Evolutionary conservation across 2,329 filamentous ascomycete species (phyloP).

Genomic region (Purpureocillium takamizusanense): DNA sequence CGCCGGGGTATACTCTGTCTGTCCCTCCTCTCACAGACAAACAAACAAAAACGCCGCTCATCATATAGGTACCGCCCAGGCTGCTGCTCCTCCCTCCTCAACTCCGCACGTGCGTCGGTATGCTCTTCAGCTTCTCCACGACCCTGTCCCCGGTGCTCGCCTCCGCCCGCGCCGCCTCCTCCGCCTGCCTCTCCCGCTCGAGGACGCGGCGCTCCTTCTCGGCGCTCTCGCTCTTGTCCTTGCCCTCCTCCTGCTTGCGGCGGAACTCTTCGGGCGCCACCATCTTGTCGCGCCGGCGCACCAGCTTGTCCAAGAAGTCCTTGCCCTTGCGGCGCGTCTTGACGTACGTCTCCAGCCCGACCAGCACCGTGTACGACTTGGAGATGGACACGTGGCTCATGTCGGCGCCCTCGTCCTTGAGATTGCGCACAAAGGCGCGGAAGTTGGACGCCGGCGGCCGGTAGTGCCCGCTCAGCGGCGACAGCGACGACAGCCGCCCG

Average conservation of each 20-base stretch:
- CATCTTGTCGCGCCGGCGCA: constrained; percentile 48
- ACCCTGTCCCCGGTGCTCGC: constrained; percentile 18
- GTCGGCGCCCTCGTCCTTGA: constrained; percentile 68
- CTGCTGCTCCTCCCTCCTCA: no score
- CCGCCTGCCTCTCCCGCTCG: constrained; percentile 24
- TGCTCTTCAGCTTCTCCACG: constrained; percentile 30
- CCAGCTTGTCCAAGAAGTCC: constrained; percentile 37
- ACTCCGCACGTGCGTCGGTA: constrained; percentile 16
- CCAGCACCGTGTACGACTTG: constrained; percentile 71
- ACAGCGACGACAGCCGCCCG: constrained; percentile 65
- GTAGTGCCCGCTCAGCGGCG: constrained; percentile 71
- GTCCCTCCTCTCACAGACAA: no score
- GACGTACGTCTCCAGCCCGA: constrained; percentile 74
- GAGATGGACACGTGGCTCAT: constrained; percentile 71
- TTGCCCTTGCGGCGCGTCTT: constrained; percentile 60
- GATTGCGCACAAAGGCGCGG: constrained; percentile 64
- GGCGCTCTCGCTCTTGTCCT: constrained; percentile 52
- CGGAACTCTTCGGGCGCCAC: constrained; percentile 51
- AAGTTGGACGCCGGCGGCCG: constrained; percentile 78
- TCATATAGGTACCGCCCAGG: no score
- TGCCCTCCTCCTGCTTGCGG: constrained; percentile 47
- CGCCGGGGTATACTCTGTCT: no score
- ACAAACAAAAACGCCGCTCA: no score
- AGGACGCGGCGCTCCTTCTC: constrained; percentile 37
- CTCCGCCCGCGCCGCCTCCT: constrained; percentile 28